Conservation (phyloP, 257 asterid species). For the Catharanthus roseus region DNA sequence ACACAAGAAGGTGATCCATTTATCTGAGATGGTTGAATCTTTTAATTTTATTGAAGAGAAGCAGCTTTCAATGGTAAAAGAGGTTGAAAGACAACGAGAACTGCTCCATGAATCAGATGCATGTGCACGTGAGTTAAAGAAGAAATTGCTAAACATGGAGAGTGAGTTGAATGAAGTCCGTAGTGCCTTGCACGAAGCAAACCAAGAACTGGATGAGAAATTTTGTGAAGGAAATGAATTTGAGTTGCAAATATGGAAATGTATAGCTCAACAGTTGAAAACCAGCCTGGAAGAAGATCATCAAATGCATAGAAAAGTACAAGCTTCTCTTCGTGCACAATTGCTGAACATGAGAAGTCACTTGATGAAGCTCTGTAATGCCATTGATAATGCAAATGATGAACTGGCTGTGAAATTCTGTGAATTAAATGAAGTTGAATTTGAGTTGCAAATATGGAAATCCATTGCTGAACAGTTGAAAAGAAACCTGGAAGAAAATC, state of each 20-base stretch:
- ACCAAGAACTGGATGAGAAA: conserved; percentile 60
- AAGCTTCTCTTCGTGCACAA: conserved; percentile 66
- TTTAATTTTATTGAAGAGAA: conserved; percentile 35
- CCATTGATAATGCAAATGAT: conserved; percentile 56
- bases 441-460: conserved; percentile 74
- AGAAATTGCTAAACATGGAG: conserved; percentile 38
- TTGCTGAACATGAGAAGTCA: conserved; percentile 43
- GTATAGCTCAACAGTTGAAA: conserved; percentile 54
- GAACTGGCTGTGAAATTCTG: conserved; percentile 58
- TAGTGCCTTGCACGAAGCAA: conserved; percentile 49
- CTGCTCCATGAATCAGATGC: conserved; percentile 42
- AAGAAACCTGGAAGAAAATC: conserved; percentile 46
- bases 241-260: conserved; percentile 74
- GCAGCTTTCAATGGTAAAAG: conserved; percentile 47
- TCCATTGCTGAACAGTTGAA: conserved; percentile 63
- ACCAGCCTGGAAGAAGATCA: conserved; percentile 42
- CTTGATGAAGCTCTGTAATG: conserved; percentile 42
- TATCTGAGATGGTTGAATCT: conserved; percentile 37
- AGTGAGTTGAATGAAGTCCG: conserved; percentile 41
- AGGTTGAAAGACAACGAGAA: conserved; percentile 36
- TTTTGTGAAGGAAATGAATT: conserved; percentile 51
- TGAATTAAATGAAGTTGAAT: conserved; percentile 63
- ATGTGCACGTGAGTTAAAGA: conserved; percentile 34
- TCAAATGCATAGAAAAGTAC: conserved; percentile 47
- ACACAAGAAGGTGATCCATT: conserved; percentile 39